phyloP scores from a whole-genome alignment of 2,329 filamentous ascomycete species.

The Chaetomiaceae sp. region DNA sequence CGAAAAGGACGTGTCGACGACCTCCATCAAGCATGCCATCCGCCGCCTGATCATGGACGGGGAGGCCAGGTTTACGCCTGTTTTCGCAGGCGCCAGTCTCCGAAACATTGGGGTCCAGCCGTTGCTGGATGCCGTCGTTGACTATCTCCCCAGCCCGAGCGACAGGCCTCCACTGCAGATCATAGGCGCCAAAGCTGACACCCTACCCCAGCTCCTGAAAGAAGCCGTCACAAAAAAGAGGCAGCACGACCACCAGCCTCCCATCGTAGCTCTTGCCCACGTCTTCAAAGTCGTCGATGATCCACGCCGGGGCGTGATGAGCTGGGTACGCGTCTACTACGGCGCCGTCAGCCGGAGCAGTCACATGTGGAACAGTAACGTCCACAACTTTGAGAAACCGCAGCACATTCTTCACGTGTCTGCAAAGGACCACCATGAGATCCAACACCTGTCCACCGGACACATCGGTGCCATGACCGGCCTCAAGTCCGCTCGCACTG shows the following conservation, averaged over 20 bases:
- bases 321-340: constrained; percentile 89
- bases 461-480: constrained; percentile 94
- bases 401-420: constrained; percentile 85
- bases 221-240: constrained; percentile 33
- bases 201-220: constrained; percentile 39
- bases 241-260: constrained; percentile 30
- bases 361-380: constrained; percentile 80
- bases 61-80: constrained; percentile 70
- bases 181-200: constrained; percentile 55
- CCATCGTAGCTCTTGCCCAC: constrained; percentile 51
- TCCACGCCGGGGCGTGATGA: constrained; percentile 75
- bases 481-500: constrained; percentile 85
- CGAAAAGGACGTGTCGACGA: constrained; percentile 66
- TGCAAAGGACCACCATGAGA: constrained; percentile 79
- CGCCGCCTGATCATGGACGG: constrained; percentile 65
- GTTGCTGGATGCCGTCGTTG: constrained; percentile 79
- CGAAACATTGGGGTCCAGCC: constrained; percentile 92
- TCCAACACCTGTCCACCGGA: constrained; percentile 73
- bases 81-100: constrained; percentile 90
- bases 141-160: constrained; percentile 77
- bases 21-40: constrained; percentile 67
- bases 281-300: constrained; percentile 97
- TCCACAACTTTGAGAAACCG: constrained; percentile 72
- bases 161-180: constrained; percentile 79
- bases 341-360: constrained; percentile 71